Conservation (phyloP, 2,329 filamentous ascomycete species). For the Aaosphaeria arxii region DNA sequence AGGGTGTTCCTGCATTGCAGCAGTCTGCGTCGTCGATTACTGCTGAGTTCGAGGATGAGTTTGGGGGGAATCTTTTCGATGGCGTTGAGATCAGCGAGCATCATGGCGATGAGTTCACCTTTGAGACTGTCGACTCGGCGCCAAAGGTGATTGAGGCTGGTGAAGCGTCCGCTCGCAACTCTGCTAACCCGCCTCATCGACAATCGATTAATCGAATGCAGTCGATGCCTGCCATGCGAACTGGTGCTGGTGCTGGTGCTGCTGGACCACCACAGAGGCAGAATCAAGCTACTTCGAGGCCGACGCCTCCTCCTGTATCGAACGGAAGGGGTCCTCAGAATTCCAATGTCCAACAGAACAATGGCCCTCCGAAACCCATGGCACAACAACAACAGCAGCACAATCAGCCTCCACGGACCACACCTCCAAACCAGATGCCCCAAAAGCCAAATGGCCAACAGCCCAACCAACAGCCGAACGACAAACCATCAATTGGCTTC, state of each 20-base stretch:
- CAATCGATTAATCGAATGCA: constrained; percentile 20
- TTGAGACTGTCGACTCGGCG: constrained; percentile 16
- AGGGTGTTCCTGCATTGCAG: constrained; percentile 9
- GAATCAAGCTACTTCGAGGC: constrained; percentile 15
- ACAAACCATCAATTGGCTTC: constrained; percentile 41
- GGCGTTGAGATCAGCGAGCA: constrained; percentile 59
- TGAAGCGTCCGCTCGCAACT: not conserved
- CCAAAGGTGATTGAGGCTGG: not conserved
- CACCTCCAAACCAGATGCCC: constrained; percentile 15
- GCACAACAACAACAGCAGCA: constrained; percentile 13
- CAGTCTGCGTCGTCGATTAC: constrained; percentile 32
- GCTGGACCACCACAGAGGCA: constrained; percentile 22
- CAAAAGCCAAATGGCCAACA: constrained; percentile 6
- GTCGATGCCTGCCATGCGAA: constrained; percentile 19
- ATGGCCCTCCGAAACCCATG: constrained; percentile 17
- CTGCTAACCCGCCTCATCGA: constrained; percentile 16
- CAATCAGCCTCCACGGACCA: constrained; percentile 20
- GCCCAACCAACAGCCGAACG: constrained; percentile 10
- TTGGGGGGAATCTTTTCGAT: constrained; percentile 54
- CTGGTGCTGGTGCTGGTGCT: constrained; percentile 13
- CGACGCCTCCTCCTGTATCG: constrained; percentile 20
- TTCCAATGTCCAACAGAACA: constrained; percentile 19
- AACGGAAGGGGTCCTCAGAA: constrained; percentile 20
- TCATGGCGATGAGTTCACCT: constrained; percentile 55
- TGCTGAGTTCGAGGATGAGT: constrained; percentile 54